Conservation (phyloP, 179 eudicot genomes). For the Vitellaria paradoxa region DNA sequence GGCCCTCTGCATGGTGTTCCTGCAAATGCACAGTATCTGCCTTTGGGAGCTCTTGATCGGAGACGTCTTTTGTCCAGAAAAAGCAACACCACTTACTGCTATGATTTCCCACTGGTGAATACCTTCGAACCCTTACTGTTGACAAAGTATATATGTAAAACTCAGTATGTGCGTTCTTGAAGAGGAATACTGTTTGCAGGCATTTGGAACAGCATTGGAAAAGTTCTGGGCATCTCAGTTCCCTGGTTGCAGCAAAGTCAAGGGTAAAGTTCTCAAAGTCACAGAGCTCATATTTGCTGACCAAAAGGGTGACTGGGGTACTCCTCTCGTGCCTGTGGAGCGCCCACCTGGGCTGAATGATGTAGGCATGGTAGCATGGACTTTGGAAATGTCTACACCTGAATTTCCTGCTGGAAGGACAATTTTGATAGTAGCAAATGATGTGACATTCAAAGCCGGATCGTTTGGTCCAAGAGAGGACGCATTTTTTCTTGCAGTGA, state of each 20-base stretch:
- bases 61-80: constrained; percentile 83
- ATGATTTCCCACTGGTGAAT: constrained; percentile 87
- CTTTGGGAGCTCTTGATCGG: constrained; percentile 64
- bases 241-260: constrained; percentile 37
- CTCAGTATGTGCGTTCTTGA: constrained; percentile 5
- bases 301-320: constrained; percentile 70
- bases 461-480: constrained; percentile 96
- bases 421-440: constrained; percentile 78
- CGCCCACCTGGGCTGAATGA: constrained; percentile 77
- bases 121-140: not conserved
- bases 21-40: constrained; percentile 64
- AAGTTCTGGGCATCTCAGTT: constrained; percentile 64
- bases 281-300: constrained; percentile 81
- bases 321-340: constrained; percentile 58
- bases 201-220: constrained; percentile 77
- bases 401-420: constrained; percentile 92
- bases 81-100: constrained; percentile 95
- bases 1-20: constrained; percentile 74
- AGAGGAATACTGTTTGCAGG: constrained; percentile 46
- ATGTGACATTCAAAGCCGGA: constrained; percentile 92
- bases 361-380: constrained; percentile 98
- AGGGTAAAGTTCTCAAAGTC: constrained; percentile 51
- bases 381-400: constrained; percentile 86
- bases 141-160: not conserved
- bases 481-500: constrained; percentile 91